Conservation (phyloP, 176 grass and related monocot genomes). For the Aegilops speltoides region DNA sequence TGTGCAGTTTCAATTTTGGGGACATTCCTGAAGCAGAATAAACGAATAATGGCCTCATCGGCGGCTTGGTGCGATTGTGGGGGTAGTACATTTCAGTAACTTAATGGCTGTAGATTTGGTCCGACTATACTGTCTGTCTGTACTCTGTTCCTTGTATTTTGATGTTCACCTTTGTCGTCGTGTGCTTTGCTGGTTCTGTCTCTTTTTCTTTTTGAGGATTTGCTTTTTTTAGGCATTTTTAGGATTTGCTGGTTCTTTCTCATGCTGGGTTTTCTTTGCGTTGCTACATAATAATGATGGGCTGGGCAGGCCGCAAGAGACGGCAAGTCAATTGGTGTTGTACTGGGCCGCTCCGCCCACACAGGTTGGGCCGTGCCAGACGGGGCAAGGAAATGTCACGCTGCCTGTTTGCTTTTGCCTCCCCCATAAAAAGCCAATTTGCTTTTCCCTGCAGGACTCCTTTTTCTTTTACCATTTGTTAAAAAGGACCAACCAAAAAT, state of each 20-base stretch:
- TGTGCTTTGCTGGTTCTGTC: neutral
- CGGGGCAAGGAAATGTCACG: neutral
- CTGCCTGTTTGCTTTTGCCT: neutral
- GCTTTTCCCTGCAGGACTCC: neutral
- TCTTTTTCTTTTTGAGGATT: too few species aligned
- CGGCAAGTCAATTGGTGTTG: neutral
- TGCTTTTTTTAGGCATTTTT: too few species aligned
- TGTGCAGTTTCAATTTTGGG: slow-evolving; percentile 16
- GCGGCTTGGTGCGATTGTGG: slow-evolving; percentile 11
- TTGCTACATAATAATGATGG: neutral
- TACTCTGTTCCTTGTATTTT: neutral
- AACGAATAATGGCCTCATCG: neutral
- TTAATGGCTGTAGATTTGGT: slow-evolving; percentile 17
- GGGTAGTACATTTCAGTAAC: neutral
- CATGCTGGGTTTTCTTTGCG: neutral
- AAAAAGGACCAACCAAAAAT: too few species aligned
- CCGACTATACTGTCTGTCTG: slow-evolving; percentile 17
- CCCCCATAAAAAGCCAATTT: neutral
- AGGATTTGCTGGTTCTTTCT: too few species aligned
- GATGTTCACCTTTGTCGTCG: neutral
- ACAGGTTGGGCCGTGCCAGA: neutral
- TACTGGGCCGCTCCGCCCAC: neutral
- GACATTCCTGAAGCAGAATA: slow-evolving; percentile 26
- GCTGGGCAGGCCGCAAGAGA: neutral
- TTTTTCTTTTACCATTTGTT: neutral